Conservation (phyloP, 106 monocot genomes). For the Phalaenopsis aphrodite region DNA sequence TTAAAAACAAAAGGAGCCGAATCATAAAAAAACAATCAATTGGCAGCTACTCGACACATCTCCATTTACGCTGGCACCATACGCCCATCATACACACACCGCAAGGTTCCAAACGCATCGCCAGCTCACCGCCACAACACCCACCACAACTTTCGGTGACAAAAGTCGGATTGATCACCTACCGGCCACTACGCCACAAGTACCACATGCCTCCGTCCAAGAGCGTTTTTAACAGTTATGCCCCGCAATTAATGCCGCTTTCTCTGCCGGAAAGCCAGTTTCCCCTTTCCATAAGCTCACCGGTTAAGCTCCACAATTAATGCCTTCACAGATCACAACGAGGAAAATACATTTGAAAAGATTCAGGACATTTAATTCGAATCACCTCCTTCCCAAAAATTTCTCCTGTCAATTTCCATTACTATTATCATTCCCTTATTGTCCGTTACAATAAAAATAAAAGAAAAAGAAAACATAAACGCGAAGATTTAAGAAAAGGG, state of each 20-base stretch:
- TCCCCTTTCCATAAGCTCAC: not conserved
- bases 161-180: not conserved
- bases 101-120: not conserved
- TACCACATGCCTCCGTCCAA: not conserved
- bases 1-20: too few species aligned
- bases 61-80: not conserved
- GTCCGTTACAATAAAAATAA: not conserved
- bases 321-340: not conserved
- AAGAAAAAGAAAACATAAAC: not conserved
- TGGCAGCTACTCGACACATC: too few species aligned
- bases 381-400: not conserved
- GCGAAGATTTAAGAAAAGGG: not conserved
- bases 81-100: not conserved
- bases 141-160: not conserved
- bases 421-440: not conserved
- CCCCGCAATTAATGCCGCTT: too few species aligned
- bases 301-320: not conserved
- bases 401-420: not conserved
- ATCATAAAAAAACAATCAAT: too few species aligned
- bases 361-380: not conserved
- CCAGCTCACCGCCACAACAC: not conserved
- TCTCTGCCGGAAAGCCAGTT: too few species aligned
- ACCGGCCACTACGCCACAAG: not conserved
- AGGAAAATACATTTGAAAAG: not conserved
- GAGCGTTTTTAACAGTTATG: too few species aligned